phyloP scores from a whole-genome alignment of 2,329 filamentous ascomycete genomes.

The Arthrobotrys entomopaga region DNA sequence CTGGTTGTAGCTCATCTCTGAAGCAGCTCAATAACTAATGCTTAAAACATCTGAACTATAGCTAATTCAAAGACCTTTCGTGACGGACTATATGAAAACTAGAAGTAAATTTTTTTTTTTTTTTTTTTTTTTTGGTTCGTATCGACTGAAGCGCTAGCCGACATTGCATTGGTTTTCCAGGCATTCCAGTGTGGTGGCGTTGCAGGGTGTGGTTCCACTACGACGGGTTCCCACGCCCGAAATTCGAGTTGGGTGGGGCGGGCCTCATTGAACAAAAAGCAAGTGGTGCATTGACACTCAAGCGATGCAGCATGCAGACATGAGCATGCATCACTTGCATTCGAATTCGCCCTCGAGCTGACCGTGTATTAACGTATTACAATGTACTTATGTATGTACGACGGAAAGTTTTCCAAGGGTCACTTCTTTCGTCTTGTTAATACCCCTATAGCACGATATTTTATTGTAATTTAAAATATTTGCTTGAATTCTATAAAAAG shows the following conservation, averaged over 20 bases:
- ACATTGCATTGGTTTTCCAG: conserved; percentile 30
- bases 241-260: conserved; percentile 9
- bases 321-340: too few relatives aligned
- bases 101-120: conserved; percentile 21
- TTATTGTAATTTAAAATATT: too few relatives aligned
- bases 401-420: too few relatives aligned
- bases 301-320: too few relatives aligned
- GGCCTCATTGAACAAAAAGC: too few relatives aligned
- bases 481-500: too few relatives aligned
- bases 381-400: too few relatives aligned
- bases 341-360: background rate
- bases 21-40: conserved; percentile 8
- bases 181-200: conserved; percentile 24
- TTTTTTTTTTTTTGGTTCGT: conserved; percentile 21
- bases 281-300: too few relatives aligned
- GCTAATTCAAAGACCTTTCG: conserved; percentile 28
- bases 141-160: conserved; percentile 52
- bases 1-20: background rate
- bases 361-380: too few relatives aligned
- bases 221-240: conserved; percentile 24
- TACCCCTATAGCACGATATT: too few relatives aligned
- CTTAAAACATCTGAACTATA: conserved; percentile 38
- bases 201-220: conserved; percentile 17
- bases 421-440: too few relatives aligned
- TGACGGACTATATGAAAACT: conserved; percentile 42